Percentiles rank a stretch among this genome's conserved stretches.
Conservation (phyloP, 768 basidiomycete species). For the Suillus alpinus region DNA sequence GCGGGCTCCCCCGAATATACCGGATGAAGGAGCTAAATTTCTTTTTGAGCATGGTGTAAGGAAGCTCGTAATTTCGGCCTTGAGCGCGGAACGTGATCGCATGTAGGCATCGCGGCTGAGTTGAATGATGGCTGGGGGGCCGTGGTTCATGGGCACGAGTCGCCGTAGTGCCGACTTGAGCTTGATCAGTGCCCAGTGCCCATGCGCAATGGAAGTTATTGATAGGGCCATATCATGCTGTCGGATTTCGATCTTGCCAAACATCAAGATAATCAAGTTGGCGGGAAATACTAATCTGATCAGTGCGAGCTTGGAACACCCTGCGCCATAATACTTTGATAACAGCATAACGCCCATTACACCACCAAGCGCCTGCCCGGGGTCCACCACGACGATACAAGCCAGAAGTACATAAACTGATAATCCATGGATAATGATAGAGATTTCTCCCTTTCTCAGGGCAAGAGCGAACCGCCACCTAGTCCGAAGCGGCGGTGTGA, state of each 20-base stretch:
- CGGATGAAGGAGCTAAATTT: constrained; percentile 20
- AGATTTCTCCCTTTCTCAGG: neutral
- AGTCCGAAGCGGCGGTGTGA: neutral
- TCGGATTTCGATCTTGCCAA: no score
- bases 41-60: constrained; percentile 10
- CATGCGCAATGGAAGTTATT: neutral
- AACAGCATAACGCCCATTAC: neutral
- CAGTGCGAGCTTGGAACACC: neutral
- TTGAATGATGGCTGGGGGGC: neutral
- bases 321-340: neutral
- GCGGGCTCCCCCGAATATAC: constrained; percentile 17
- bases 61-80: constrained; percentile 2
- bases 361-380: neutral
- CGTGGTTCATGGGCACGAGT: neutral
- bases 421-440: neutral
- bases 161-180: neutral
- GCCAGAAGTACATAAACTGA: neutral
- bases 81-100: neutral
- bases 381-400: neutral
- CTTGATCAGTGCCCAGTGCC: neutral
- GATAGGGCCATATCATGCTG: no score
- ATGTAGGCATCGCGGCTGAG: neutral
- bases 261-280: neutral
- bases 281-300: neutral
- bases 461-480: neutral